Evolutionary conservation across 352 stramenopile genomes (phyloP).

Genomic region (Thraustotheca clavata): DNA sequence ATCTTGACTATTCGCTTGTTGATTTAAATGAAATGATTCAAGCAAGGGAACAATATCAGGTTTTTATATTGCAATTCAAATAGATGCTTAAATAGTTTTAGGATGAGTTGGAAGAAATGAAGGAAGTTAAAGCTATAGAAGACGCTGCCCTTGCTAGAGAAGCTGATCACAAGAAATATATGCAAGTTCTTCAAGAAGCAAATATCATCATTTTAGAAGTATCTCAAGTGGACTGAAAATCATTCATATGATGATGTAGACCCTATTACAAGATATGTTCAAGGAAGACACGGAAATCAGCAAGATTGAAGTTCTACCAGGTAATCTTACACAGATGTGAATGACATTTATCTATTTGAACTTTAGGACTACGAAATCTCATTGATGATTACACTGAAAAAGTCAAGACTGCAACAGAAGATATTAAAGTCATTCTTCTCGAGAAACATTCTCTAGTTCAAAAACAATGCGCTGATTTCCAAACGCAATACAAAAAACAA

Average conservation of each 20-base stretch:
- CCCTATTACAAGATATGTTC: constrained; percentile 88
- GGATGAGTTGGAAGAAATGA: constrained; percentile 72
- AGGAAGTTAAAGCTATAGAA: constrained; percentile 81
- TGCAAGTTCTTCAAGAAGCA: constrained; percentile 68
- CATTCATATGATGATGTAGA: constrained; percentile 33
- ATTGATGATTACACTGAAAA: constrained; percentile 88
- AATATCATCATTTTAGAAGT: constrained; percentile 86
- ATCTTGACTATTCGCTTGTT: constrained; percentile 89
- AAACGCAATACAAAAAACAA: constrained; percentile 49
- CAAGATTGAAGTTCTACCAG: constrained; percentile 86
- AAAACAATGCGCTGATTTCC: constrained; percentile 52
- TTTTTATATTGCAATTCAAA: background rate
- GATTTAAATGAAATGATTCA: constrained; percentile 66
- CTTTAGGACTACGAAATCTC: constrained; percentile 60
- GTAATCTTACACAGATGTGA: background rate
- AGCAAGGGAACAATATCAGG: constrained; percentile 87
- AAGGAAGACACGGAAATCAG: constrained; percentile 86
- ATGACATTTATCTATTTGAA: background rate
- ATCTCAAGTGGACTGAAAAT: background rate
- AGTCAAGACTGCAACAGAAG: constrained; percentile 67
- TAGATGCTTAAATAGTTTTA: background rate
- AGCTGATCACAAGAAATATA: constrained; percentile 65
- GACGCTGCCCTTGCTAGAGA: constrained; percentile 68
- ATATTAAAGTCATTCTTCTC: constrained; percentile 71
- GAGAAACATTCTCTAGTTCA: constrained; percentile 53